Percentiles rank a stretch among this genome's conserved stretches.
These are phyloP conservation scores for Verticillium albo-atrum DNA, from an alignment of 2,329 filamentous ascomycete species.

Conservation along the genomic window DNA sequence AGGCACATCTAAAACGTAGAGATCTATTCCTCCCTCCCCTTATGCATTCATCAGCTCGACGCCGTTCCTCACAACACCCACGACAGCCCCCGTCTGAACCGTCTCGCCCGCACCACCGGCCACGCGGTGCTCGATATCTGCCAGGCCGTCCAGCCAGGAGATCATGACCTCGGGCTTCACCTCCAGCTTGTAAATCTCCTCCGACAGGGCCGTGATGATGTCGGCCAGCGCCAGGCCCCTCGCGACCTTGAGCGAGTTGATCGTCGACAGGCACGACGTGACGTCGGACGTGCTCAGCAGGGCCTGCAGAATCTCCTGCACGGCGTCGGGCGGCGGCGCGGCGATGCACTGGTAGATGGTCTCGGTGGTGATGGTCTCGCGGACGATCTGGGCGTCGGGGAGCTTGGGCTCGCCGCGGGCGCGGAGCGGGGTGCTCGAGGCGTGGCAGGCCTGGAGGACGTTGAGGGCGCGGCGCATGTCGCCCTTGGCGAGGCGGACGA, in stretches of 20 bases:
- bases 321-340: constrained; percentile 85
- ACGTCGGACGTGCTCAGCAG: constrained; percentile 83
- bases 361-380: constrained; percentile 80
- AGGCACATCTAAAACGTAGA: neutral
- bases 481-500: constrained; percentile 85
- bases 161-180: constrained; percentile 85
- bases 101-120: constrained; percentile 82
- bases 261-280: constrained; percentile 79
- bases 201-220: constrained; percentile 80
- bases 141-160: constrained; percentile 84
- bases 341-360: constrained; percentile 98
- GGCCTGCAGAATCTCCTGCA: constrained; percentile 77
- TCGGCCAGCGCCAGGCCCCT: constrained; percentile 90
- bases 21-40: neutral
- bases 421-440: constrained; percentile 74
- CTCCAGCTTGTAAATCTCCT: constrained; percentile 77
- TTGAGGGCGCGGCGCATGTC: constrained; percentile 96
- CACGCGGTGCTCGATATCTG: constrained; percentile 88
- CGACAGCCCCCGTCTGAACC: constrained; percentile 88
- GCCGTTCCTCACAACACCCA: constrained; percentile 82
- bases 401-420: constrained; percentile 55
- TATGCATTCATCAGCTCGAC: constrained; percentile 62
- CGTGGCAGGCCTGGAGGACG: constrained; percentile 93
- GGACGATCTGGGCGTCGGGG: constrained; percentile 60
- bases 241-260: constrained; percentile 80